These are phyloP conservation scores for Tuber aestivum DNA, from an alignment of 495 filamentous ascomycete species.

Conservation along the genomic window DNA sequence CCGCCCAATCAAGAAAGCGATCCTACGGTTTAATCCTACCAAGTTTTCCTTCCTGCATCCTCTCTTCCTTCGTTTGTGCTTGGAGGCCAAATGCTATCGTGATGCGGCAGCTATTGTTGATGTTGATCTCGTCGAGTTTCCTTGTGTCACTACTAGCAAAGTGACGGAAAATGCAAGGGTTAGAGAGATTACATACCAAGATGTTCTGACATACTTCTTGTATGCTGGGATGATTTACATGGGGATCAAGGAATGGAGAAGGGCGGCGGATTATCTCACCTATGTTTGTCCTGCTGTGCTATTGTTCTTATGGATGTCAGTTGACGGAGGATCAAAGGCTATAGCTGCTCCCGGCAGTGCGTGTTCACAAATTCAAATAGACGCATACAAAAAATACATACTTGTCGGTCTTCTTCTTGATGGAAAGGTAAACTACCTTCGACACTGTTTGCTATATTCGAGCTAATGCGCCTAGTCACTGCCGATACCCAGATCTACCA, in stretches of 20 bases:
- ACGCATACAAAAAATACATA: slow-evolving; percentile 91
- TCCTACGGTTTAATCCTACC: slow-evolving; percentile 38
- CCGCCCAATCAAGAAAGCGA: slow-evolving; percentile 40
- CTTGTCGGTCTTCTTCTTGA: slow-evolving; percentile 66
- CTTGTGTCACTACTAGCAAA: slow-evolving; percentile 24
- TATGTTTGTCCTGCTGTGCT: slow-evolving; percentile 27
- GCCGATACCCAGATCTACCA: slow-evolving; percentile 23
- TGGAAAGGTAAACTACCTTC: slow-evolving; percentile 56
- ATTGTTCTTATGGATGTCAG: background rate
- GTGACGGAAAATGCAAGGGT: slow-evolving; percentile 25
- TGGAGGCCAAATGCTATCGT: slow-evolving; percentile 42
- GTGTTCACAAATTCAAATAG: slow-evolving; percentile 48
- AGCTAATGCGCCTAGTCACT: slow-evolving; percentile 16
- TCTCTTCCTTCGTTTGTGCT: slow-evolving; percentile 36
- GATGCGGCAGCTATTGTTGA: slow-evolving; percentile 40
- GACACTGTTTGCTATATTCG: background rate
- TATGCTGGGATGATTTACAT: slow-evolving; percentile 74
- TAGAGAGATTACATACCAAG: slow-evolving; percentile 49
- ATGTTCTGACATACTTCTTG: slow-evolving; percentile 72
- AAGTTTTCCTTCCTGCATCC: slow-evolving; percentile 41
- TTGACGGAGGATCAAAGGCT: slow-evolving; percentile 8
- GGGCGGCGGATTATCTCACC: slow-evolving; percentile 61
- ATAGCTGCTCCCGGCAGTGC: slow-evolving; percentile 35
- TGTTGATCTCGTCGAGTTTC: slow-evolving; percentile 39
- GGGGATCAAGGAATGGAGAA: slow-evolving; percentile 62